Evolutionary conservation across 257 asterid species (phyloP).

Genomic region (Oldenlandia corymbosa): DNA sequence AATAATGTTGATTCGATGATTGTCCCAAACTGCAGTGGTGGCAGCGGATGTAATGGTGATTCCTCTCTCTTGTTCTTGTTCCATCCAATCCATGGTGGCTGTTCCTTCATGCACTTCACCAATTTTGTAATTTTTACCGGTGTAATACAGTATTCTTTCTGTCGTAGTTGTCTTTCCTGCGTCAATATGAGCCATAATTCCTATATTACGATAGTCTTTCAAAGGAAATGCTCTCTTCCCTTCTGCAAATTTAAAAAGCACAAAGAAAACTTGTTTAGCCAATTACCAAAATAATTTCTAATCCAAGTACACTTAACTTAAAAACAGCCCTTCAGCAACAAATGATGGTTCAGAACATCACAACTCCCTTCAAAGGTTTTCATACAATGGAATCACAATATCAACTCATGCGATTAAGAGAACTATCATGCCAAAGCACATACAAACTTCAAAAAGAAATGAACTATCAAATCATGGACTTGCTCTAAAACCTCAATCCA

Average conservation of each 20-base stretch:
- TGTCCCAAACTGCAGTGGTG: constrained; percentile 89
- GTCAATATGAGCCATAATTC: constrained; percentile 97
- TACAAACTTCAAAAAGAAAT: neutral
- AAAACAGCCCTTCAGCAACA: neutral
- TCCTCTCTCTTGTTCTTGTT: constrained; percentile 98
- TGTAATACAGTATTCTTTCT: constrained; percentile 75
- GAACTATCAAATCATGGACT: neutral
- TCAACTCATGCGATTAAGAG: neutral
- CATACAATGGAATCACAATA: neutral
- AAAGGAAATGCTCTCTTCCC: constrained; percentile 70
- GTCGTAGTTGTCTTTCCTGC: constrained; percentile 99
- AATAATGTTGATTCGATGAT: constrained; percentile 90
- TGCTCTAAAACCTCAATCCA: neutral
- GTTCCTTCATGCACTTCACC: constrained; percentile 99
- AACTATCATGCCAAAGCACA: neutral
- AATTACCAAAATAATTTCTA: neutral
- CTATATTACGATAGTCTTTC: constrained; percentile 86
- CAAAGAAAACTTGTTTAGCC: constrained; percentile 4
- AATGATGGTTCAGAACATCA: neutral
- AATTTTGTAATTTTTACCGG: constrained; percentile 90
- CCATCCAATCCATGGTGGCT: constrained; percentile 99
- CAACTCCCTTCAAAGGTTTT: neutral
- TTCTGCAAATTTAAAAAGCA: constrained; percentile 33
- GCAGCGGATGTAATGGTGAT: constrained; percentile 96
- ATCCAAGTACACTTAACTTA: neutral